These are phyloP conservation scores for Verticillium tricorpus DNA, from an alignment of 2,329 filamentous ascomycete species.

Conservation along the genomic window DNA sequence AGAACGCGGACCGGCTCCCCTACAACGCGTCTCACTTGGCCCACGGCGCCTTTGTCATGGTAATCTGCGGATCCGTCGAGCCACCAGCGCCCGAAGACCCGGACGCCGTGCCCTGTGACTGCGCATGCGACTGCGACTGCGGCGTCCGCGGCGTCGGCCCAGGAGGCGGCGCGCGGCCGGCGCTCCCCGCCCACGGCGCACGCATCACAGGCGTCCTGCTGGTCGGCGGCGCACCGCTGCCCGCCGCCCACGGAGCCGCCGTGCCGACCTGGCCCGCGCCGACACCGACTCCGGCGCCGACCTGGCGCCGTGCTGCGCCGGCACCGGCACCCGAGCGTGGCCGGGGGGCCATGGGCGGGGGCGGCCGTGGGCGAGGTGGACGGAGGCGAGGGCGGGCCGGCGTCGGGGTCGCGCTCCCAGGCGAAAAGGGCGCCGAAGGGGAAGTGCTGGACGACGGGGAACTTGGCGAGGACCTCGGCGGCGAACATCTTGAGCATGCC, in stretches of 20 bases:
- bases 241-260: not conserved
- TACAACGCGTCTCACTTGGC: slow-evolving; percentile 23
- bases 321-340: not conserved
- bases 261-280: slow-evolving; percentile 9
- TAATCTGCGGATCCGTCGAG: slow-evolving; percentile 32
- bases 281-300: not conserved
- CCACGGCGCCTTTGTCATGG: slow-evolving; percentile 43
- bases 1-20: not conserved
- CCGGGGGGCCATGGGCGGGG: slow-evolving; percentile 37
- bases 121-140: not conserved
- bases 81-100: slow-evolving; percentile 11
- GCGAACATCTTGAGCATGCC: slow-evolving; percentile 99
- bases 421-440: slow-evolving; percentile 75
- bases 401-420: slow-evolving; percentile 66
- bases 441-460: slow-evolving; percentile 98
- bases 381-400: slow-evolving; percentile 42
- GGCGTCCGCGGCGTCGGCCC: slow-evolving; percentile 1
- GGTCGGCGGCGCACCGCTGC: not conserved
- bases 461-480: slow-evolving; percentile 92
- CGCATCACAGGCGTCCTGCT: slow-evolving; percentile 24
- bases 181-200: slow-evolving; percentile 18
- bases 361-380: slow-evolving; percentile 57
- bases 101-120: slow-evolving; percentile 6
- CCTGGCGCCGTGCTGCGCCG: not conserved
- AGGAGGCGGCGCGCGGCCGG: slow-evolving; percentile 13